Evolutionary conservation across 768 basidiomycete species (phyloP), one percentile per base, ranked within the genome.

Genomic region (Brasilioporus rufonigricans): DNA sequence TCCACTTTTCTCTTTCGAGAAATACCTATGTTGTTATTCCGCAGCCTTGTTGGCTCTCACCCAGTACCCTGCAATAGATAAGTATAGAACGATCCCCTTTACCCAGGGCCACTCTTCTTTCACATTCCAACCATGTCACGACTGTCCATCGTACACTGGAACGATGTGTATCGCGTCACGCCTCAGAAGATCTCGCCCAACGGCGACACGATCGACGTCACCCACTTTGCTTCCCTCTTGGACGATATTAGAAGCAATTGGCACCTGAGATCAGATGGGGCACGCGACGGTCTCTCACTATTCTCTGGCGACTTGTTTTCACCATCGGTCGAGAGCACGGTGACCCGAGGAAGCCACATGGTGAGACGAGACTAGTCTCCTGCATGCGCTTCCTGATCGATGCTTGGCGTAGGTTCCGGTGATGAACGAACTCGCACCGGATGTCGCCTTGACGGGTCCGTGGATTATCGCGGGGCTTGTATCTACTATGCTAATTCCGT

Each of bases 291-390:
- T 0, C 74, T 97, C 9, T 76, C 87, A 0, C 71, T 97, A 5
- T 97, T 95, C 71, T 93, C 91, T 33, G 93, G 93, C 9, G 93
- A 96, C 69, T 76, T 92, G 12, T 95, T 95, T 68, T 86, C 88
- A 23, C 93, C 93, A 0, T 91, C 88, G 1, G 79, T 91, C 1
- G 93, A 95, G 72, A 90, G 87, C 59, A 86, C 89, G 5, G 86
- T 96, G 33, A 93, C 93, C 6, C 77, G 93, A 67, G 93, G 93
- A 44, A 90, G 87, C 62, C 92, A 93, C 81, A 91, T 93, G 91
- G 92, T 91, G 60, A 51, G 76, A 61, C 19, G 4, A 7, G 35
- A 19, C 16, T 32, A 5, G 31, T 23, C 43, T 39, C 29, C 6
- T 8, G 55, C 31, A 47, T n/a, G 24, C n/a, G 23, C 27, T 5